Evolutionary conservation across 2,329 filamentous ascomycete genomes (phyloP).

Genomic region (Xylariaceae sp.): DNA sequence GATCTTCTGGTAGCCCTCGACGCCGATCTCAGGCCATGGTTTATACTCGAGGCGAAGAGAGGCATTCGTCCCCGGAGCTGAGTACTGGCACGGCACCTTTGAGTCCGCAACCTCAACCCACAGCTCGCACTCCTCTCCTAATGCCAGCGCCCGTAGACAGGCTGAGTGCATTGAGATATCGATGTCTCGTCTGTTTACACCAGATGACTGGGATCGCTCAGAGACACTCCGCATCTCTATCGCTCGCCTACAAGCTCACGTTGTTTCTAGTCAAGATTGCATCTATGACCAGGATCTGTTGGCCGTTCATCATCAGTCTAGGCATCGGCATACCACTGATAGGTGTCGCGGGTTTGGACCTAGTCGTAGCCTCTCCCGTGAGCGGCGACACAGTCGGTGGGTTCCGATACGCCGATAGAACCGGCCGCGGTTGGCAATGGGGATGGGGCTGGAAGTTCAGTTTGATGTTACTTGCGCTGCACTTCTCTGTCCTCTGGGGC

Average conservation of each 20-base stretch:
- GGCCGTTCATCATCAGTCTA: slow-evolving; percentile 62
- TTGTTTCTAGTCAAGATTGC: slow-evolving; percentile 66
- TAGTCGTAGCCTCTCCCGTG: slow-evolving; percentile 38
- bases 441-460: slow-evolving; percentile 34
- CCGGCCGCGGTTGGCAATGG: slow-evolving; percentile 19
- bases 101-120: slow-evolving; percentile 20
- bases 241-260: slow-evolving; percentile 45
- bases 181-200: slow-evolving; percentile 35
- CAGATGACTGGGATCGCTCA: slow-evolving; percentile 30
- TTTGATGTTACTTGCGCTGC: slow-evolving; percentile 32
- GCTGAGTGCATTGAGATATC: slow-evolving; percentile 26
- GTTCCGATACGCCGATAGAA: slow-evolving; percentile 11
- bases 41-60: slow-evolving; percentile 39
- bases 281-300: slow-evolving; percentile 62
- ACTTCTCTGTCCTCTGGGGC: slow-evolving; percentile 33
- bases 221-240: slow-evolving; percentile 31
- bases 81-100: slow-evolving; percentile 18
- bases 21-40: slow-evolving; percentile 35
- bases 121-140: slow-evolving; percentile 37
- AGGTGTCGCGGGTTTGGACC: slow-evolving; percentile 61
- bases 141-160: slow-evolving; percentile 44
- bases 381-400: slow-evolving; percentile 14
- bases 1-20: slow-evolving; percentile 28
- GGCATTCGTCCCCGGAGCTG: slow-evolving; percentile 33
- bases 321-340: slow-evolving; percentile 64